phyloP scores from a whole-genome alignment of 2,329 filamentous ascomycete genomes.

The Botrytis hyacinthi region DNA sequence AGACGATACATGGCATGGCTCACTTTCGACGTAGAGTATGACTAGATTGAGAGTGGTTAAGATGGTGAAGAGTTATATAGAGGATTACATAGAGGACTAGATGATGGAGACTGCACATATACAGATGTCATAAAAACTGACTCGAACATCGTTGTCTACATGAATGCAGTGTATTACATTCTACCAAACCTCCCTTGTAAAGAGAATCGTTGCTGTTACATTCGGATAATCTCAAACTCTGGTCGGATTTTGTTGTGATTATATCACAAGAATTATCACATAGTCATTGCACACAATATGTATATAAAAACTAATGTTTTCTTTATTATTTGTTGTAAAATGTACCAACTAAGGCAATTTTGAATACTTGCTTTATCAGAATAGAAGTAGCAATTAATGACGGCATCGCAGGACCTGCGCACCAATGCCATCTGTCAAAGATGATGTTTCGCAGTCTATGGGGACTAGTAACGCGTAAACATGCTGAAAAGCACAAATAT shows the following conservation, averaged over 20 bases:
- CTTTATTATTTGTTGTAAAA: slow-evolving; percentile 20
- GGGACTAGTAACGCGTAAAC: slow-evolving; percentile 27
- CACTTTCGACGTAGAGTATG: neutral
- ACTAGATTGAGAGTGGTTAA: neutral
- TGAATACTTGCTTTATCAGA: slow-evolving; percentile 20
- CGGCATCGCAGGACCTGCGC: slow-evolving; percentile 44
- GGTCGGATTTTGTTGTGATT: neutral
- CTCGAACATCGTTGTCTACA: neutral
- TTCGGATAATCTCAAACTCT: neutral
- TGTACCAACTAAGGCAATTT: slow-evolving; percentile 12
- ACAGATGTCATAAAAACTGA: neutral
- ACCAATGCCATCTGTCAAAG: slow-evolving; percentile 42
- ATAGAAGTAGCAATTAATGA: slow-evolving; percentile 40
- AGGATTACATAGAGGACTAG: neutral
- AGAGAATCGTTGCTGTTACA: too few species aligned
- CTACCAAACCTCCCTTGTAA: neutral
- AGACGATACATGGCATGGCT: neutral
- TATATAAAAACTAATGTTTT: neutral
- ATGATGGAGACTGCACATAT: neutral
- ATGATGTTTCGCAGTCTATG: slow-evolving; percentile 37
- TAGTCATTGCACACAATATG: neutral
- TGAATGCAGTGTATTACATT: neutral
- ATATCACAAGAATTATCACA: neutral
- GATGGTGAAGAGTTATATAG: neutral
- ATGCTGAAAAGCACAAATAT: slow-evolving; percentile 37